Evolutionary conservation across 1,139 yeast genomes (phyloP).

Genomic region (Diutina catenulata): DNA sequence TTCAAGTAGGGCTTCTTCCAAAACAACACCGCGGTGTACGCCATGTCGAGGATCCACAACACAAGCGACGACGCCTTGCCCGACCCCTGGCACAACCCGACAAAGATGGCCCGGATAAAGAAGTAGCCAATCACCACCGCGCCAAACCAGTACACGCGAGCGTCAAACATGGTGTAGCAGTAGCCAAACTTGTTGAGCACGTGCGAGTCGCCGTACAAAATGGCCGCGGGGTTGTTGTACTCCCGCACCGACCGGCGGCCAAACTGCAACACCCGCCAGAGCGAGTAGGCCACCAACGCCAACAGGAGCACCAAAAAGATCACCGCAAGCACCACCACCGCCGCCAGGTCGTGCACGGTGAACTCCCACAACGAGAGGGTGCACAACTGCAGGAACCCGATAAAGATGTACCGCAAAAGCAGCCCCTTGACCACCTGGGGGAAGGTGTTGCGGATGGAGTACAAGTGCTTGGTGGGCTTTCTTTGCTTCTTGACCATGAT

Average conservation of each 20-base stretch:
- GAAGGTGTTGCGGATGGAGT: conserved; percentile 33
- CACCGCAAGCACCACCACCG: conserved; percentile 59
- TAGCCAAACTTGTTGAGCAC: conserved; percentile 63
- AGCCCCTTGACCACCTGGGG: conserved; percentile 51
- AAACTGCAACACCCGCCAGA: conserved; percentile 43
- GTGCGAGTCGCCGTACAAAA: conserved; percentile 56
- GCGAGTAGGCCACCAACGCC: conserved; percentile 46
- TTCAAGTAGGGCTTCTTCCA: conserved; percentile 56
- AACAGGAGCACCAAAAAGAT: conserved; percentile 46
- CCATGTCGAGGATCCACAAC: conserved; percentile 53
- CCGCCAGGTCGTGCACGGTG: conserved; percentile 58
- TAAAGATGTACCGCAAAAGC: conserved; percentile 53
- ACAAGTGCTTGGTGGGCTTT: conserved; percentile 32
- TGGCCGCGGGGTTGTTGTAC: conserved; percentile 65
- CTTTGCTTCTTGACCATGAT: conserved; percentile 33
- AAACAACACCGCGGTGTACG: conserved; percentile 46
- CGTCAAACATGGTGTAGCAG: conserved; percentile 74
- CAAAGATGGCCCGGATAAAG: conserved; percentile 48
- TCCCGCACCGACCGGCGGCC: conserved; percentile 42
- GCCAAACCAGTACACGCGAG: conserved; percentile 69
- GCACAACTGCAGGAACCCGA: conserved; percentile 64
- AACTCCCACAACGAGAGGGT: conserved; percentile 70
- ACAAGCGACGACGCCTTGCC: conserved; percentile 63
- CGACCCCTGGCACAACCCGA: conserved; percentile 56
- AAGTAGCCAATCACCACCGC: conserved; percentile 41